Percentiles rank a stretch among this genome's conserved stretches.
Conservation (phyloP, 2,329 filamentous ascomycete genomes). For the Talaromyces sp. region DNA sequence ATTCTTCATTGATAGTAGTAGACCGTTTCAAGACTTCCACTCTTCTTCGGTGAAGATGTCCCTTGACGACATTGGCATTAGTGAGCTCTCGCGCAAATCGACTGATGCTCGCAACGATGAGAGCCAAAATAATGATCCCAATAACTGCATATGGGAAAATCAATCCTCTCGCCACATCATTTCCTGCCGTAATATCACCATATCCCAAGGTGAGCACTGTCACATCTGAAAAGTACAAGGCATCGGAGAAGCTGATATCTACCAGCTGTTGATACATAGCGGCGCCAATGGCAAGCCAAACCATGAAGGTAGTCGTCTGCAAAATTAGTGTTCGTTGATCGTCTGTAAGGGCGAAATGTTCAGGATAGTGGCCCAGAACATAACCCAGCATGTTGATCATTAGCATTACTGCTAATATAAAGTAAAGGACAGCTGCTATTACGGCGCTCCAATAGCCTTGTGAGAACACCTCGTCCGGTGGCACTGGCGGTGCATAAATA, state of each 20-base stretch:
- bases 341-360: slow-evolving; percentile 73
- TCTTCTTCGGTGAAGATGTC: slow-evolving; percentile 56
- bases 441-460: slow-evolving; percentile 87
- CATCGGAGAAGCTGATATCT: slow-evolving; percentile 72
- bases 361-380: slow-evolving; percentile 68
- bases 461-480: slow-evolving; percentile 58
- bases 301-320: slow-evolving; percentile 80
- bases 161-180: slow-evolving; percentile 62
- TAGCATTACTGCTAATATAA: slow-evolving; percentile 72
- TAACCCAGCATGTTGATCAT: slow-evolving; percentile 78
- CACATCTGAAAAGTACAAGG: slow-evolving; percentile 75
- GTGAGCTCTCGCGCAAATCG: slow-evolving; percentile 61
- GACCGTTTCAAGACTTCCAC: slow-evolving; percentile 54
- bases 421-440: slow-evolving; percentile 75
- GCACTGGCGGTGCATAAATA: slow-evolving; percentile 53
- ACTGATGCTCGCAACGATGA: slow-evolving; percentile 77
- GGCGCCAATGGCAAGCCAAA: slow-evolving; percentile 76
- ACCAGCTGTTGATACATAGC: slow-evolving; percentile 71
- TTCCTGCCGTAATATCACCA: slow-evolving; percentile 58
- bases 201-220: slow-evolving; percentile 61
- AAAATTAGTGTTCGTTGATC: slow-evolving; percentile 85
- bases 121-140: slow-evolving; percentile 78
- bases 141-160: slow-evolving; percentile 80
- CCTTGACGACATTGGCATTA: slow-evolving; percentile 60
- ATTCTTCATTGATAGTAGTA: slow-evolving; percentile 37